Evolutionary conservation across 345 rosid species (phyloP), one percentile per base, ranked within the genome.

Genomic region (Hevea brasiliensis): DNA sequence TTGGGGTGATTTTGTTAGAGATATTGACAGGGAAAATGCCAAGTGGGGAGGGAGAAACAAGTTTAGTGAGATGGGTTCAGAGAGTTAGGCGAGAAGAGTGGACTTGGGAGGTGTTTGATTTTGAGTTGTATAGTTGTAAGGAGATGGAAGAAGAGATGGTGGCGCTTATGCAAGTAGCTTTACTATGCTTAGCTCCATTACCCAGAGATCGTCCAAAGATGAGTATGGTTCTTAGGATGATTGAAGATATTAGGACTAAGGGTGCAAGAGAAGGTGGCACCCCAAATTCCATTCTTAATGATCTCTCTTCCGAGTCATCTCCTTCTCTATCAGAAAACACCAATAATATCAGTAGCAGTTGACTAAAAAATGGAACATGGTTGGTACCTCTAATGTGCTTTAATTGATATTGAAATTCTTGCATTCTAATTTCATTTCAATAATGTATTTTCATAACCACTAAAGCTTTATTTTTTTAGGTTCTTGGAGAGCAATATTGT

Each of bases 181-280:
- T 81, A 69, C 78, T 78, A 23, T 85, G 88, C 70, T 67, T 85
- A 67, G 74, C 88, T 37, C 23, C 74, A n/a, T 44, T 66, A 74
- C 83, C 88, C 0, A 81, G 80, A 68, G 81, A 81, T 54, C 73
- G 85, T 40, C 88, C 88, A 20, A 83, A 77, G 73, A 85, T 81
- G 81, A 81, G 77, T 41, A 63, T 72, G 61, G 80, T 85, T 40
- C 75, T 67, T 57, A 40, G 64, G 26, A 81, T 81, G 82, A 79
- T 83, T 62, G 85, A 81, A 62, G 85, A 79, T 67, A 81, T 83
- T 18, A 78, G 78, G 74, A 71, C 53, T 3, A 81, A 69, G 48
- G 78, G 74, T 32, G 75, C 73, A 20, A 50, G 65, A 44, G 21
- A 20, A 17, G 65, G 66, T 63, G 64, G 60, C 2, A 32, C 37